A percentile compares a stretch with the other conserved stretches of the same genome.
Conservation (phyloP, 805 yeast species). For the Maudiozyma pseudohumilis region DNA sequence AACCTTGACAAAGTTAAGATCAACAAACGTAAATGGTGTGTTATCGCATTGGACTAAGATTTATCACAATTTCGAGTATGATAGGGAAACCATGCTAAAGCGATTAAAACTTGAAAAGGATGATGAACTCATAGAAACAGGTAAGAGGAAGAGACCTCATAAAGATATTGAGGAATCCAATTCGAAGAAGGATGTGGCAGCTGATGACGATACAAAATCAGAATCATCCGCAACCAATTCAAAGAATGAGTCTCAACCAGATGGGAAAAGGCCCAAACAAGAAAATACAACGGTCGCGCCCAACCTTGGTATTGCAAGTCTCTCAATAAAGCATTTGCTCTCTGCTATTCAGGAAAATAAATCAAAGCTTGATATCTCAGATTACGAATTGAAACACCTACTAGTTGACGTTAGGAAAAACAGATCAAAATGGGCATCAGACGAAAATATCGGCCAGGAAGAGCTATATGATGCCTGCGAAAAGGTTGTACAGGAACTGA, state of each 20-base stretch:
- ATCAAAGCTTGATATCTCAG: slow-evolving; percentile 65
- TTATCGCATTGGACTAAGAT: slow-evolving; percentile 61
- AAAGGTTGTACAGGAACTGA: slow-evolving; percentile 78
- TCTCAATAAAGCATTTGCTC: slow-evolving; percentile 71
- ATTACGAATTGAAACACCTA: slow-evolving; percentile 71
- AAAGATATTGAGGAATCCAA: slow-evolving; percentile 16
- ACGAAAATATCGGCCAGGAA: slow-evolving; percentile 92
- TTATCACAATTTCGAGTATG: slow-evolving; percentile 70
- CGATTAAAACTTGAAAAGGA: slow-evolving; percentile 71
- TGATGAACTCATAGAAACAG: slow-evolving; percentile 49
- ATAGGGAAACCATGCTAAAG: slow-evolving; percentile 61
- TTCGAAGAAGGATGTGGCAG: slow-evolving; percentile 17
- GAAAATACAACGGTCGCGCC: slow-evolving; percentile 29
- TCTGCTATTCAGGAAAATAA: slow-evolving; percentile 70
- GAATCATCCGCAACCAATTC: slow-evolving; percentile 15
- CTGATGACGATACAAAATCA: slow-evolving; percentile 26
- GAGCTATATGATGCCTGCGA: slow-evolving; percentile 97
- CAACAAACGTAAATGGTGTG: slow-evolving; percentile 27
- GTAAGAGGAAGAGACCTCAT: slow-evolving; percentile 16
- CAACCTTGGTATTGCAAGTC: slow-evolving; percentile 61
- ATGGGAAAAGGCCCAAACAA: slow-evolving; percentile 21
- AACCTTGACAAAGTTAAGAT: slow-evolving; percentile 26
- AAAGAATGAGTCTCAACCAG: slow-evolving; percentile 5
- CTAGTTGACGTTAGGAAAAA: slow-evolving; percentile 90
- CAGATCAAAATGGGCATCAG: slow-evolving; percentile 96